These are phyloP conservation scores for Penicillium bovifimosum DNA, from an alignment of 495 filamentous ascomycete genomes.

Conservation along the genomic window DNA sequence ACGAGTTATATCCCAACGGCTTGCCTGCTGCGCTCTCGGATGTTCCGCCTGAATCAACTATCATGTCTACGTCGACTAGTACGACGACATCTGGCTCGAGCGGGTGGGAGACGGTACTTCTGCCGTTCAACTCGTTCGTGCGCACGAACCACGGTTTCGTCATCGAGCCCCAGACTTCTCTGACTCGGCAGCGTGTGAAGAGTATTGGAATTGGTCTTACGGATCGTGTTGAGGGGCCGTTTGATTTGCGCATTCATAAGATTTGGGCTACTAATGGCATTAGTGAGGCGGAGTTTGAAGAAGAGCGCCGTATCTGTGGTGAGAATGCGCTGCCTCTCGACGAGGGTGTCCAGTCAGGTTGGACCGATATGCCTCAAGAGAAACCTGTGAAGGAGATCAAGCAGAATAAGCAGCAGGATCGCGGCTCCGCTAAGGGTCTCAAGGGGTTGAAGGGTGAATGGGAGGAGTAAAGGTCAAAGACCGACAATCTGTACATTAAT, in stretches of 20 bases:
- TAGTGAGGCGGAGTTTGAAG: conserved; percentile 36
- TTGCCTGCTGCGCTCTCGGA: conserved; percentile 37
- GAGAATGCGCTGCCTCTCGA: conserved; percentile 39
- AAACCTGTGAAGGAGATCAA: neutral
- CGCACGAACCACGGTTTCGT: conserved; percentile 87
- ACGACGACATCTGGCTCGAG: conserved; percentile 50
- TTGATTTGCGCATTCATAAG: conserved; percentile 72
- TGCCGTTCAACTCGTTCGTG: conserved; percentile 88
- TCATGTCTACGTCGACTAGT: conserved; percentile 31
- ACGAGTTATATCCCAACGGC: conserved; percentile 24
- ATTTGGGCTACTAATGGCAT: conserved; percentile 68
- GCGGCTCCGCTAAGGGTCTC: conserved; percentile 27
- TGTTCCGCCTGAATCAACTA: conserved; percentile 35
- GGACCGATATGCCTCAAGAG: conserved; percentile 13
- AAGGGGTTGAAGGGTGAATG: conserved; percentile 36
- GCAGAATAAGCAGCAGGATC: conserved; percentile 7
- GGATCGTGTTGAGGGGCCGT: conserved; percentile 81
- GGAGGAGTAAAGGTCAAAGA: conserved; percentile 25
- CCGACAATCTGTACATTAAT: conserved; percentile 13
- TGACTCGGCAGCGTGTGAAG: conserved; percentile 75
- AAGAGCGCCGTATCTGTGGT: conserved; percentile 40
- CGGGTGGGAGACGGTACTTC: conserved; percentile 87
- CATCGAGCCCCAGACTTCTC: conserved; percentile 84
- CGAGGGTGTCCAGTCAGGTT: conserved; percentile 34
- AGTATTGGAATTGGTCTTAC: conserved; percentile 85